Percentiles rank a stretch among this genome's conserved stretches.
Conservation (phyloP, 2,329 filamentous ascomycete genomes). For the Phialophora macrospora region DNA sequence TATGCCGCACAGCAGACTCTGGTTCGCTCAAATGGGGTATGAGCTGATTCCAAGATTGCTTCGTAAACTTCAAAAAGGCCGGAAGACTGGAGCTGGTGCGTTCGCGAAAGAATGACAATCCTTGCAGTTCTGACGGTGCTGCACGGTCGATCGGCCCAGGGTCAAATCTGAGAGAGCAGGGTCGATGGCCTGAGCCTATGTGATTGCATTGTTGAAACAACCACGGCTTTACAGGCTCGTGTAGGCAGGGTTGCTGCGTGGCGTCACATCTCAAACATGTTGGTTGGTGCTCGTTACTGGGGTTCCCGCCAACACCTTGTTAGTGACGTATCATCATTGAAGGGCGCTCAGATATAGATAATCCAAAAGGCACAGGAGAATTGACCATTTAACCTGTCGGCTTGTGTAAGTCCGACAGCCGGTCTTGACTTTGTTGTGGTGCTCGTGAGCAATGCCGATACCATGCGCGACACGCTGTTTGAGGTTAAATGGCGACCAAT, state of each 20-base stretch:
- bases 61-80: conserved; percentile 13
- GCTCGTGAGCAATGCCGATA: neutral
- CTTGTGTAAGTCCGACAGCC: conserved; percentile 42
- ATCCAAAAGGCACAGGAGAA: neutral
- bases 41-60: neutral
- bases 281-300: conserved; percentile 51
- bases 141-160: neutral
- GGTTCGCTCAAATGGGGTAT: neutral
- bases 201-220: neutral
- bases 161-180: neutral
- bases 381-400: conserved; percentile 3
- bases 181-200: neutral
- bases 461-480: neutral
- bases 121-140: conserved; percentile 1
- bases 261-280: conserved; percentile 40
- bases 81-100: conserved; percentile 7
- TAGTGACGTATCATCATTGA: no score
- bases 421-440: conserved; percentile 37
- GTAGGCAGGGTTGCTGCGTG: neutral
- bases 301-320: conserved; percentile 41
- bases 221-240: neutral
- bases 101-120: conserved; percentile 14
- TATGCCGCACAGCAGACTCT: conserved; percentile 11
- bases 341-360: no score
- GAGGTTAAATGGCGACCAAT: conserved; percentile 34